These are phyloP conservation scores for Shiraia sp. DNA, from an alignment of 2,329 filamentous ascomycete genomes.

Conservation along the genomic window DNA sequence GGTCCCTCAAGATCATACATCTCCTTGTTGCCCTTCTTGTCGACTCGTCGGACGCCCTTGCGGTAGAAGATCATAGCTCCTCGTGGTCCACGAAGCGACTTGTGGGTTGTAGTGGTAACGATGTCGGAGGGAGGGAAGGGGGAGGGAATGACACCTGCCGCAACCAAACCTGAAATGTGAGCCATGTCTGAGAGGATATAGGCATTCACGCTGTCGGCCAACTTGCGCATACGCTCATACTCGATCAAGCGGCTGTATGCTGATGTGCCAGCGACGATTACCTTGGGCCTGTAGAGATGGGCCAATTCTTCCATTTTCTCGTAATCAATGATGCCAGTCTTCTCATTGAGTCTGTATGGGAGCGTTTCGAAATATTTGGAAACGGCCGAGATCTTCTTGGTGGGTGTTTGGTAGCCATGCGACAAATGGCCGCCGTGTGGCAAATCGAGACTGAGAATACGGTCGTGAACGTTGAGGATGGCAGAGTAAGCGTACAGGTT, in stretches of 20 bases:
- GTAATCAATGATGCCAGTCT: constrained; percentile 97
- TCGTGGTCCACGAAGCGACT: constrained; percentile 94
- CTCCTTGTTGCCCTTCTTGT: constrained; percentile 89
- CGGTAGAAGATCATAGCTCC: constrained; percentile 99
- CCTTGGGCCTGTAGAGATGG: constrained; percentile 89
- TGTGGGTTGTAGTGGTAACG: constrained; percentile 98
- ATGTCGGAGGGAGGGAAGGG: constrained; percentile 93
- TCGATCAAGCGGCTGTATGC: constrained; percentile 98
- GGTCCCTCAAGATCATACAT: constrained; percentile 92
- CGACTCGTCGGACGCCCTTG: constrained; percentile 88
- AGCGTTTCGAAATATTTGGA: constrained; percentile 99
- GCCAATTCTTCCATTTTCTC: constrained; percentile 89
- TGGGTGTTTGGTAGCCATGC: constrained; percentile 95
- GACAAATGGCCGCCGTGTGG: constrained; percentile 95
- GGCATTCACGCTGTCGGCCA: constrained; percentile 88
- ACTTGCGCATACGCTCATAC: constrained; percentile 94
- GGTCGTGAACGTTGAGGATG: constrained; percentile 87
- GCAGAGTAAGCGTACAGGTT: constrained; percentile 89
- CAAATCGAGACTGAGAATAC: constrained; percentile 94
- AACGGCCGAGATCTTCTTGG: constrained; percentile 82
- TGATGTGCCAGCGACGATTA: constrained; percentile 93
- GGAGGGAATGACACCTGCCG: constrained; percentile 88
- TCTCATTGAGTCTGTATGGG: constrained; percentile 87
- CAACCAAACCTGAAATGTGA: constrained; percentile 95
- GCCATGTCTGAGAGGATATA: constrained; percentile 98